Base-by-base conservation (phyloP, 441 rosid genomes). In the Populus hybrid region DNA sequence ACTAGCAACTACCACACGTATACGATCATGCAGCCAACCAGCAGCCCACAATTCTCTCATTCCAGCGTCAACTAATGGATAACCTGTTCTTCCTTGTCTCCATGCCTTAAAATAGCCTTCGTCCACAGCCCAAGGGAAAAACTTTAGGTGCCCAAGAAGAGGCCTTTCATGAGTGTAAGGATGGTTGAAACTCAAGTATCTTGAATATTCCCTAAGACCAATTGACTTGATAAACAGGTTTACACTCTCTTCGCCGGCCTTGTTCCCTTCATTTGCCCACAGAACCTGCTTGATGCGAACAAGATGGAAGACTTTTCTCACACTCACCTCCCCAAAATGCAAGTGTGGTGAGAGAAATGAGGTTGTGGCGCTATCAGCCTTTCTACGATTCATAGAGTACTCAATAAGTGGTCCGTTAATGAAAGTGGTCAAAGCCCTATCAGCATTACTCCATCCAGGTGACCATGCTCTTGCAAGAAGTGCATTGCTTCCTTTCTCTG, bases 1-100 rank as follows among this genome's bases (percentile, higher is more conserved):
- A 85, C 99, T 96, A 61, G 99, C 90, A 79, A 94, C 99, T 50
- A 96, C 98, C 2, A 96, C 95, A 82, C 99, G 82, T 80, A 96
- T 96, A 78, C 99, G 91, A 80, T 96, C 98, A 46, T 94, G 99
- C 59, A 96, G 84, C 99, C 98, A 96, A 75, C 99, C 97, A 0
- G 97, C 86, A 76, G 99, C 99, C 99, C 99, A 96, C 82, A 96
- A 81, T 85, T 96, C 99, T 83, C 99, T 89, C 99, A 96, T 96
- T 74, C 99, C 98, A 0, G 99, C 97, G 78, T 95, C 99, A 14
- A 95, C 99, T 78, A 94, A 79, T 1, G 98, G 98, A 83, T 95
- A 95, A 32, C 98, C 97, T 32, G 99, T 95, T 81, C 97, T 91
- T 73, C 99, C 99, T 86, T 94, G 98, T 81, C 99, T 92, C 99